Conservation (phyloP, 164 flowering plant genomes). For the Nymphaea colorata region DNA sequence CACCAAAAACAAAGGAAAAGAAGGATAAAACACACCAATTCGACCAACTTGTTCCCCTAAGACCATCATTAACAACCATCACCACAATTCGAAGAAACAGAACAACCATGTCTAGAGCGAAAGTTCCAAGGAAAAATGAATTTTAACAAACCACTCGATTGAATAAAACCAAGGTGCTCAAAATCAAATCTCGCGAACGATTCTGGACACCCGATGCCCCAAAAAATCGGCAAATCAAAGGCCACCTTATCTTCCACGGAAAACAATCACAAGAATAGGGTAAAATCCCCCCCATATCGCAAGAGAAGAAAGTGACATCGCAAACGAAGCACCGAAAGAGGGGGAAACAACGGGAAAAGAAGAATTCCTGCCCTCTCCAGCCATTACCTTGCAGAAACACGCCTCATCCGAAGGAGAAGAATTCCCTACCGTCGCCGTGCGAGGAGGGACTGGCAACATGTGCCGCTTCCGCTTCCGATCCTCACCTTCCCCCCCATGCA, state of each 20-base stretch:
- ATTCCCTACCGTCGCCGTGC: constrained; percentile 22
- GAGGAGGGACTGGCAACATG: constrained; percentile 56
- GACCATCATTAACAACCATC: no score
- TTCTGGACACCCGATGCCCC: neutral
- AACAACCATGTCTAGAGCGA: no score
- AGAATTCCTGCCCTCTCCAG: neutral
- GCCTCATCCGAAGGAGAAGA: constrained; percentile 12
- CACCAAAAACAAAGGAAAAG: no score
- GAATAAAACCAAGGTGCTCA: no score
- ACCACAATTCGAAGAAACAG: no score
- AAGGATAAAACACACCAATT: no score
- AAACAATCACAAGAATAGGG: neutral
- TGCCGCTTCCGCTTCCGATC: constrained; percentile 44
- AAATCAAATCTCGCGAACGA: neutral
- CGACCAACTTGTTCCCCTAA: no score
- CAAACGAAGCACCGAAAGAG: neutral
- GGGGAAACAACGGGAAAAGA: neutral
- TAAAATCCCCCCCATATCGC: neutral
- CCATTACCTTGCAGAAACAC: constrained; percentile 25
- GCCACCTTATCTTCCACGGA: neutral
- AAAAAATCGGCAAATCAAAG: neutral
- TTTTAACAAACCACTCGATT: no score
- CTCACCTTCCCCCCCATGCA: constrained; percentile 63
- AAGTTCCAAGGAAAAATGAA: no score
- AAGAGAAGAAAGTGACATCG: neutral